These are phyloP conservation scores for Sideroxylon spinosum DNA, from an alignment of 179 eudicot genomes.

Conservation along the genomic window DNA sequence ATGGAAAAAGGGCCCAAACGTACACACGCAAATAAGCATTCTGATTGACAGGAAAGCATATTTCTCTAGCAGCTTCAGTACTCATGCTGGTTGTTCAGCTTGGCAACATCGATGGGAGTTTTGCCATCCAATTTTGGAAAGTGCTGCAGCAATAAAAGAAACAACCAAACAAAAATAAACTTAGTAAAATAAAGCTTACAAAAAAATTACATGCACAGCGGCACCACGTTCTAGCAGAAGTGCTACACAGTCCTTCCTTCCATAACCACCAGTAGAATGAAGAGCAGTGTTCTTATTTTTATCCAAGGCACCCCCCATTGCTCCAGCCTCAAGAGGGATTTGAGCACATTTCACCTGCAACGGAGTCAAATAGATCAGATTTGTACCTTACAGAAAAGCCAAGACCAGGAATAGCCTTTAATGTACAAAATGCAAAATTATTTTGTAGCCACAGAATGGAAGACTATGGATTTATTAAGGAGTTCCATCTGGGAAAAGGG, in stretches of 20 bases:
- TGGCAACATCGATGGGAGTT: constrained; percentile 96
- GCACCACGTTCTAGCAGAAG: constrained; percentile 91
- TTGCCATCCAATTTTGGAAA: constrained; percentile 93
- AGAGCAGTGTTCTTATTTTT: constrained; percentile 98
- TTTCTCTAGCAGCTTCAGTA: constrained; percentile 82
- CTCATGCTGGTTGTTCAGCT: constrained; percentile 90
- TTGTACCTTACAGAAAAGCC: background rate
- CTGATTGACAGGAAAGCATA: constrained; percentile 71
- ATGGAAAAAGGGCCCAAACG: background rate
- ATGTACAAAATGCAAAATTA: background rate
- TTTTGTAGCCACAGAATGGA: too few species aligned
- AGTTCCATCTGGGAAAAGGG: background rate
- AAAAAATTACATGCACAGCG: constrained; percentile 71
- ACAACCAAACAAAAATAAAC: background rate
- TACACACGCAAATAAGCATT: background rate
- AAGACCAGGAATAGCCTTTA: background rate
- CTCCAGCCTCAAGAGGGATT: constrained; percentile 91
- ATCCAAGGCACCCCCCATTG: constrained; percentile 88
- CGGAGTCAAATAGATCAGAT: background rate
- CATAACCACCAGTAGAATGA: constrained; percentile 98
- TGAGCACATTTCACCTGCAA: constrained; percentile 79
- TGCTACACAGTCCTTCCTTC: constrained; percentile 96
- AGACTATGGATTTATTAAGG: background rate
- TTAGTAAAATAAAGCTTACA: background rate
- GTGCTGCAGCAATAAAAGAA: constrained; percentile 49